Conservation (phyloP, 805 yeast species). For the Candida golubevii region DNA sequence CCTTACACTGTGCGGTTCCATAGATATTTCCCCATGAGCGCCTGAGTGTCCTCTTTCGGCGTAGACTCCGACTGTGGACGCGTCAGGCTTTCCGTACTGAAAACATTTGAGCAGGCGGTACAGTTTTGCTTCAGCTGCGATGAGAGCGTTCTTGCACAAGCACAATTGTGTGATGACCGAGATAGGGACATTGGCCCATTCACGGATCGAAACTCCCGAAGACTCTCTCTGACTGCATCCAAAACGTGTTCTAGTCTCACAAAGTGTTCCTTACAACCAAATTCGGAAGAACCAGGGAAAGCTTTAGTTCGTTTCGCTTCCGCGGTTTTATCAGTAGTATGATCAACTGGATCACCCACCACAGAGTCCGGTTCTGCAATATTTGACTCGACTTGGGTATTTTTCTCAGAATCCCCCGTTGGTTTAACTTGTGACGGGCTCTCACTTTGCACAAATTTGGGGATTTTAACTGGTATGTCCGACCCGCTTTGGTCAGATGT, state of each 20-base stretch:
- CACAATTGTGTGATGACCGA: neutral
- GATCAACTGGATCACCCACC: neutral
- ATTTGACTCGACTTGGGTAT: neutral
- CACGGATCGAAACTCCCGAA: neutral
- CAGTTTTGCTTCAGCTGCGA: neutral
- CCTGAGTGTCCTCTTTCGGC: slow-evolving; percentile 10
- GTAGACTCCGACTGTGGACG: slow-evolving; percentile 12
- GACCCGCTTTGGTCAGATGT: neutral
- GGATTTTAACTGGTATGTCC: neutral
- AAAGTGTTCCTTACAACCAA: slow-evolving; percentile 3
- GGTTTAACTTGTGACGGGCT: neutral
- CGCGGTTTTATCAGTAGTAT: neutral
- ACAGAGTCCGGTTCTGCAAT: neutral
- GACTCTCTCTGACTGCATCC: neutral
- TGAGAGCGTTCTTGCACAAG: too few species aligned
- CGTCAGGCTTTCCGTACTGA: neutral
- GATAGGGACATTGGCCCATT: too few species aligned
- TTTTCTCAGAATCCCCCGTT: neutral
- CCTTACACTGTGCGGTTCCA: slow-evolving; percentile 14
- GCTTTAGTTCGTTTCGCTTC: neutral
- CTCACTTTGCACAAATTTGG: neutral
- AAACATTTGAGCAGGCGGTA: slow-evolving; percentile 4
- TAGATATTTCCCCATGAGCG: slow-evolving; percentile 12
- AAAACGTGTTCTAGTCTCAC: slow-evolving; percentile 2
- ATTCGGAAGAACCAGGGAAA: neutral